Evolutionary conservation across 1,139 yeast genomes (phyloP).

Genomic region (Debaryomyces coudertii): DNA sequence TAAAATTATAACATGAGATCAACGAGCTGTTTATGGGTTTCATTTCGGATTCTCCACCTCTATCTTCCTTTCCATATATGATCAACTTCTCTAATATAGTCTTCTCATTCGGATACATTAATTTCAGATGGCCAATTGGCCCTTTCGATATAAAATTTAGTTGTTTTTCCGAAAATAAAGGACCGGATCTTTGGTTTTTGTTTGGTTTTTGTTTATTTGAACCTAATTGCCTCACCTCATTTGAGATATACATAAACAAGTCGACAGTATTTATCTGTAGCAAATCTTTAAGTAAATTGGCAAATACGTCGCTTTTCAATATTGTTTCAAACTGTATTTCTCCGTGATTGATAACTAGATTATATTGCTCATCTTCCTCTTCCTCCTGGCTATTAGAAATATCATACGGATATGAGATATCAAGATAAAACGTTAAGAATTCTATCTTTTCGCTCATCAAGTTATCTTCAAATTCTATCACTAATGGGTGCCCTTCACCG

Average conservation of each 20-base stretch:
- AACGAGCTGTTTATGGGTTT: slow-evolving; percentile 26
- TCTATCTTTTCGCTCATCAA: slow-evolving; percentile 72
- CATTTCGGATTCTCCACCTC: slow-evolving; percentile 15
- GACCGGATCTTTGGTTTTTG: slow-evolving; percentile 11
- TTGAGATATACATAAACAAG: slow-evolving; percentile 51
- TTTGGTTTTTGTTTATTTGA: neutral
- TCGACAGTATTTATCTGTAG: slow-evolving; percentile 65
- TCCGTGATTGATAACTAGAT: slow-evolving; percentile 47
- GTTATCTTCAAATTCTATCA: slow-evolving; percentile 72
- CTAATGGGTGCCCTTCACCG: slow-evolving; percentile 67
- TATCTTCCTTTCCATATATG: slow-evolving; percentile 20
- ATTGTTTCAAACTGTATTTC: slow-evolving; percentile 65
- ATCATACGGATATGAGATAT: slow-evolving; percentile 37
- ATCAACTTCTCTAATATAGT: slow-evolving; percentile 56
- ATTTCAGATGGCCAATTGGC: slow-evolving; percentile 68
- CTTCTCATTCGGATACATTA: slow-evolving; percentile 67
- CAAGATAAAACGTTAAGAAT: slow-evolving; percentile 60
- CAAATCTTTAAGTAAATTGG: slow-evolving; percentile 68
- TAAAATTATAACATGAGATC: slow-evolving; percentile 54
- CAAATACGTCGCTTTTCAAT: slow-evolving; percentile 64
- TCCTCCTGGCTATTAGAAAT: slow-evolving; percentile 29
- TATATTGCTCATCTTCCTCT: slow-evolving; percentile 27
- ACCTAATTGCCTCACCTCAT: slow-evolving; percentile 16
- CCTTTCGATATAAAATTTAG: slow-evolving; percentile 65
- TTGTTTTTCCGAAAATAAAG: slow-evolving; percentile 28